Conservation (phyloP, 73 alveolate genomes). For the Paramecium primaurelia region DNA sequence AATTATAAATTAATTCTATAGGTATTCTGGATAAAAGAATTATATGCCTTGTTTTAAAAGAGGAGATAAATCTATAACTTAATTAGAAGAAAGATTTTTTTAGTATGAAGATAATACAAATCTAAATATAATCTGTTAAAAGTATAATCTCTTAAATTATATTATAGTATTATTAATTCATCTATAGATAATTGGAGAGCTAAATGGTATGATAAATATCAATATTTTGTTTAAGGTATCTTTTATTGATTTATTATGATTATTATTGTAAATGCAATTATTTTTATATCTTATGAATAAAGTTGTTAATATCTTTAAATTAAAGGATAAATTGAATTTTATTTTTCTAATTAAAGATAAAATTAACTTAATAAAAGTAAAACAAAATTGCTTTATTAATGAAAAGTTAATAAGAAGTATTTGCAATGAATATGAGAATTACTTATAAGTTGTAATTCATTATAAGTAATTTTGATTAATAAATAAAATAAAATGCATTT, state of each 20-base stretch:
- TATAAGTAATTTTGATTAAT: not conserved
- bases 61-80: constrained; percentile 81
- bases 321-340: too few relatives aligned
- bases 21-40: constrained; percentile 68
- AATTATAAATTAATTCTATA: not conserved
- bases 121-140: not conserved
- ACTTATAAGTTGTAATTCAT: not conserved
- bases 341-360: too few relatives aligned
- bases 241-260: constrained; percentile 35
- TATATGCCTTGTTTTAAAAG: constrained; percentile 90
- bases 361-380: too few relatives aligned
- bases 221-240: constrained; percentile 54
- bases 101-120: not conserved
- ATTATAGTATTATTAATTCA: constrained; percentile 36
- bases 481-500: not conserved
- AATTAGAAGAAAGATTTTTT: constrained; percentile 81
- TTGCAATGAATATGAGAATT: not conserved
- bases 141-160: not conserved
- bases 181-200: constrained; percentile 66
- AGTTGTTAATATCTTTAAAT: too few relatives aligned
- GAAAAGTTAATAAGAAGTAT: not conserved
- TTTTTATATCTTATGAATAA: too few relatives aligned
- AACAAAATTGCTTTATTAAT: too few relatives aligned
- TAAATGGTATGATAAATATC: constrained; percentile 60
- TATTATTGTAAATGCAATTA: not conserved